A percentile compares a stretch with the other conserved stretches of the same genome.
phyloP scores from a whole-genome alignment of 148 eudicot species.

The Vaccinium corymbosum region DNA sequence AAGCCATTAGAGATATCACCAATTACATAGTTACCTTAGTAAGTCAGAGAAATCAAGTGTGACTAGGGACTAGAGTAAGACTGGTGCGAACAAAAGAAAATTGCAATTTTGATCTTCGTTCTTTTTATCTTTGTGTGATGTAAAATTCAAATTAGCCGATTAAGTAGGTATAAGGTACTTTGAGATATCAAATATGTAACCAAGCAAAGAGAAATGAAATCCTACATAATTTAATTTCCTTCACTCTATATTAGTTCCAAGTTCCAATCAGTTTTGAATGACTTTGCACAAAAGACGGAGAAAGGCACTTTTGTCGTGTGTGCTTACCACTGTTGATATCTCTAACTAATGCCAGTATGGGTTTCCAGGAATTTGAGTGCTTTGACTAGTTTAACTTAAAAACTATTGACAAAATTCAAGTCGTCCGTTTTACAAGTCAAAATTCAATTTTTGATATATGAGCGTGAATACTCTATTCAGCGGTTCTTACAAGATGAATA shows the following conservation, averaged over 20 bases:
- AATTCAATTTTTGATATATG: too few relatives aligned
- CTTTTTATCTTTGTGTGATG: background rate
- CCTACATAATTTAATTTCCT: too few relatives aligned
- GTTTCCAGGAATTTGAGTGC: background rate
- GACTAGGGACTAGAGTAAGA: background rate
- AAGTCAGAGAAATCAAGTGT: background rate
- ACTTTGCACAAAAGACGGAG: background rate
- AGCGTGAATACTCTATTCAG: too few relatives aligned
- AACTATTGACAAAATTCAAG: too few relatives aligned
- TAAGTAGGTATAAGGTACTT: too few relatives aligned
- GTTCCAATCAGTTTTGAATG: background rate
- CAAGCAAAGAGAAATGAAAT: too few relatives aligned
- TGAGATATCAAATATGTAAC: too few relatives aligned
- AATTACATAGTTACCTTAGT: background rate
- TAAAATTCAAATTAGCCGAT: background rate
- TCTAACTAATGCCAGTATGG: background rate
- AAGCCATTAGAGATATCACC: background rate
- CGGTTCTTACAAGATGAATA: too few relatives aligned
- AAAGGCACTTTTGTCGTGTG: background rate
- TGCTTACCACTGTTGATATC: background rate
- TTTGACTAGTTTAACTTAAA: background rate
- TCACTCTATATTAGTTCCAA: background rate
- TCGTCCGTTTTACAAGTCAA: too few relatives aligned
- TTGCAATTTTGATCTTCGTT: background rate
- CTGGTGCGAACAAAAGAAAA: background rate